A percentile compares a stretch with the other conserved stretches of the same genome.
phyloP scores from a whole-genome alignment of 768 basidiomycete genomes.

The Mycena vulgaris region DNA sequence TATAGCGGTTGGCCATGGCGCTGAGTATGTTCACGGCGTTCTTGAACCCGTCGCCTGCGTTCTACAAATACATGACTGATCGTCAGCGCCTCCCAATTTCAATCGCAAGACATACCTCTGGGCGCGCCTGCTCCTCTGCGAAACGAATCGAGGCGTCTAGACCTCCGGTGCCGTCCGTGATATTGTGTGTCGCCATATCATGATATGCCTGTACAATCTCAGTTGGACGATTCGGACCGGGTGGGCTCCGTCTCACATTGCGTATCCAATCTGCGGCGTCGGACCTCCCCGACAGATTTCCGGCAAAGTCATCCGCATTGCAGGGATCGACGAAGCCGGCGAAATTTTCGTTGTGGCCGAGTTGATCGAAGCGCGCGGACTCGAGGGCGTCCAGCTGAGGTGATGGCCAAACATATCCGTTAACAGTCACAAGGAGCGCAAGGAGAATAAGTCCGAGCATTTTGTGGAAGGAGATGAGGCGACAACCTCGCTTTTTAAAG shows the following conservation, averaged over 20 bases:
- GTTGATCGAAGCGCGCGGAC: conserved; percentile 5
- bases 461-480: conserved; percentile 23
- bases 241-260: conserved; percentile 4
- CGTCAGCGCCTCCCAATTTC: background rate
- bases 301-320: background rate
- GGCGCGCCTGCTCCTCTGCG: conserved; percentile 36
- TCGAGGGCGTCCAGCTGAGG: conserved; percentile 24
- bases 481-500: conserved; percentile 3
- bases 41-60: background rate
- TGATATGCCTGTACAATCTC: conserved; percentile 40
- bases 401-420: conserved; percentile 15
- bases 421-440: conserved; percentile 9
- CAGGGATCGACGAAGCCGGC: conserved; percentile 10
- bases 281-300: background rate
- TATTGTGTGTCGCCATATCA: conserved; percentile 45
- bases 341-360: background rate
- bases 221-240: background rate
- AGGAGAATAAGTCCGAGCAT: conserved; percentile 19
- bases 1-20: background rate
- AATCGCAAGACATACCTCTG: conserved; percentile 8
- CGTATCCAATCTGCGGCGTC: conserved; percentile 31
- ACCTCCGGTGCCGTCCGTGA: conserved; percentile 43
- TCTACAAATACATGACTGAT: conserved; percentile 1
- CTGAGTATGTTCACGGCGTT: background rate
- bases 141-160: conserved; percentile 46